Percentiles rank a stretch among this genome's conserved stretches.
Evolutionary conservation across 768 basidiomycete species (phyloP).

Genomic region (Leccinum broughii): DNA sequence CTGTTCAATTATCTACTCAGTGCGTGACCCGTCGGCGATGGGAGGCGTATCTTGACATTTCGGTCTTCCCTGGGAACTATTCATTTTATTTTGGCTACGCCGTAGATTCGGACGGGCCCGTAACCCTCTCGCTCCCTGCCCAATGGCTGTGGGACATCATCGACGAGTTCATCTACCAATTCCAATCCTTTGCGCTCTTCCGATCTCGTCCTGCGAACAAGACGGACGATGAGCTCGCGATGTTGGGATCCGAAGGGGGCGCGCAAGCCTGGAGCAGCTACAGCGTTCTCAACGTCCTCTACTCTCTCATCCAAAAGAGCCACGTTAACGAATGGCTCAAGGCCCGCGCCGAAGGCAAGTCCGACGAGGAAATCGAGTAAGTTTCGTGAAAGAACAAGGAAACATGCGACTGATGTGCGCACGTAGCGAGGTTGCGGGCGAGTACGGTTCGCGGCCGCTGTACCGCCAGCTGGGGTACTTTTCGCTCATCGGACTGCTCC

Average conservation of each 20-base stretch:
- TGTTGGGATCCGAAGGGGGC: conserved; percentile 77
- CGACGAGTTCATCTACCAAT: conserved; percentile 98
- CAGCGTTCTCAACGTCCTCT: conserved; percentile 96
- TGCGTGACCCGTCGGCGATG: conserved; percentile 31
- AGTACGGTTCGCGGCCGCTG: conserved; percentile 86
- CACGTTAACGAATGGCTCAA: conserved; percentile 90
- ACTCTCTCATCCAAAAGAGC: conserved; percentile 97
- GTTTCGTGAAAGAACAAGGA: conserved; percentile 29
- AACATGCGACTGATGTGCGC: conserved; percentile 5
- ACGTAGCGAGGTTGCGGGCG: conserved; percentile 77
- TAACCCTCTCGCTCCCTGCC: conserved; percentile 89
- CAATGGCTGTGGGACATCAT: conserved; percentile 99
- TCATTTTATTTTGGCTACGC: not conserved
- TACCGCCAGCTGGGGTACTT: conserved; percentile 98
- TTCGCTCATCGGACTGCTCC: conserved; percentile 90
- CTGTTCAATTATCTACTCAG: conserved; percentile 97
- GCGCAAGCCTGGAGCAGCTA: conserved; percentile 95
- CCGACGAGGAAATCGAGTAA: conserved; percentile 80
- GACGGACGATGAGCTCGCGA: conserved; percentile 82
- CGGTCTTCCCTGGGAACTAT: not conserved
- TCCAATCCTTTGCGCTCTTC: conserved; percentile 95
- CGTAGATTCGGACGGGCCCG: conserved; percentile 87
- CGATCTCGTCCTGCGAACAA: conserved; percentile 81
- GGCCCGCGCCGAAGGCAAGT: conserved; percentile 79
- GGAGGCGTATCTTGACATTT: not conserved